Evolutionary conservation across 2,329 filamentous ascomycete species (phyloP), one percentile per base, ranked within the genome.

Genomic region (Graphilbum fragrans): DNA sequence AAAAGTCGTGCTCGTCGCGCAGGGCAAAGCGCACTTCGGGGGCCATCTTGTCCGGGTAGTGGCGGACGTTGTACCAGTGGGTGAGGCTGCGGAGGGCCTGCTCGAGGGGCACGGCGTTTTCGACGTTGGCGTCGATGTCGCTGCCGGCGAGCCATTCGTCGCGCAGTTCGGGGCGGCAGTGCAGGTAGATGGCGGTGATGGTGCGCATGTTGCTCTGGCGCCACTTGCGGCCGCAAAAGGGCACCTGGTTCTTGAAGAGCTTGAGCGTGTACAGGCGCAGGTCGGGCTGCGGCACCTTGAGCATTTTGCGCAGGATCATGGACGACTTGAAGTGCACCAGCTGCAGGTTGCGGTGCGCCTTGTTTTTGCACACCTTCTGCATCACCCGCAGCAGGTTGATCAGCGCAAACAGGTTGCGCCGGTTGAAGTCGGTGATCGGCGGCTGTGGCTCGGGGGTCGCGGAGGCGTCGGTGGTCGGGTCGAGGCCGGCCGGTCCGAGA

Each of bases 211-310:
- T 96, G 52, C 80, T 80, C 64, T 96, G 92, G 14, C 92, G 80
- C 92, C 92, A 98, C 65, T 98, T 98, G 35, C 92, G 81, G 19
- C 92, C 90, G 60, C 90, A 96, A 67, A 94, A 98, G 1, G 92
- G 92, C 5, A 98, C 92, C 61, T 98, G 92, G 46, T 87, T 92
- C 62, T 98, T 98, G 78, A 96, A 96, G 0, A 98, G 73, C 63
- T 98, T 98, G 51, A 98, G 75, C 0, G 92, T 94, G 65, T 96
- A 96, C 35, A 94, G 78, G 6, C 92, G 80, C 33, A 98, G 70
- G 53, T 86, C 75, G 2, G 80, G 81, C 54, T 98, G 86, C 0
- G 90, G 90, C 19, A 95, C 82, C 51, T 92, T 90, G 16, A 98
- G 76, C 6, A 84, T 81, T 60, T 94, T 95, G 52, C 87, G 83